Evolutionary conservation across 345 rosid species (phyloP).

Genomic region (Aurinia saxatilis): DNA sequence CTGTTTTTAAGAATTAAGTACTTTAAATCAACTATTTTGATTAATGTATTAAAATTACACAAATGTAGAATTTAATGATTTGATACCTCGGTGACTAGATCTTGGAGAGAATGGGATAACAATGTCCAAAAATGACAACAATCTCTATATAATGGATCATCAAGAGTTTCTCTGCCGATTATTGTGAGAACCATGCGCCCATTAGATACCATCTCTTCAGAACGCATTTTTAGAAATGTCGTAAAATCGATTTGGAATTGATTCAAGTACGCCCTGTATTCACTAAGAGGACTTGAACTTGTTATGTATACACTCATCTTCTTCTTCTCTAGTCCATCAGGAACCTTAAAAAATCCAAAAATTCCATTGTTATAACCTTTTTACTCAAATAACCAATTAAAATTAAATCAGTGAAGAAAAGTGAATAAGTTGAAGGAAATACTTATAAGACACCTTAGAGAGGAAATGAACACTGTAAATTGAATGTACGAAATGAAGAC

Average conservation of each 20-base stretch:
- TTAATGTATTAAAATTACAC: too few species aligned
- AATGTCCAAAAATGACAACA: too few species aligned
- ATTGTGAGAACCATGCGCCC: constrained; percentile 32
- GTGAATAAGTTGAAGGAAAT: background rate
- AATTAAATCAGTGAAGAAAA: too few species aligned
- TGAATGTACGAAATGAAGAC: constrained; percentile 22
- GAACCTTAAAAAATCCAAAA: background rate
- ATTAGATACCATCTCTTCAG: constrained; percentile 22
- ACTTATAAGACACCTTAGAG: constrained; percentile 7
- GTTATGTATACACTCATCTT: constrained; percentile 9
- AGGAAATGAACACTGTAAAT: constrained; percentile 29
- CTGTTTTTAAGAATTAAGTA: too few species aligned
- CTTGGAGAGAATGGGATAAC: too few species aligned
- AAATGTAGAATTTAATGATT: too few species aligned
- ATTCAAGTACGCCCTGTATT: constrained; percentile 21
- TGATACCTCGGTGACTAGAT: too few species aligned
- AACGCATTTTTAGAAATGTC: constrained; percentile 20
- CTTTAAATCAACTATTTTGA: too few species aligned
- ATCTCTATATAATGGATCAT: too few species aligned
- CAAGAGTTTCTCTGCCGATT: constrained; percentile 22
- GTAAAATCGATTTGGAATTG: constrained; percentile 37
- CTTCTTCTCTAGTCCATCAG: constrained; percentile 3
- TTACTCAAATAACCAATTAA: too few species aligned
- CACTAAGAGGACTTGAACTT: constrained; percentile 21
- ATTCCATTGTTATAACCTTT: too few species aligned